Base-by-base conservation (phyloP, 805 yeast species). In the Ogataea naganishii region DNA sequence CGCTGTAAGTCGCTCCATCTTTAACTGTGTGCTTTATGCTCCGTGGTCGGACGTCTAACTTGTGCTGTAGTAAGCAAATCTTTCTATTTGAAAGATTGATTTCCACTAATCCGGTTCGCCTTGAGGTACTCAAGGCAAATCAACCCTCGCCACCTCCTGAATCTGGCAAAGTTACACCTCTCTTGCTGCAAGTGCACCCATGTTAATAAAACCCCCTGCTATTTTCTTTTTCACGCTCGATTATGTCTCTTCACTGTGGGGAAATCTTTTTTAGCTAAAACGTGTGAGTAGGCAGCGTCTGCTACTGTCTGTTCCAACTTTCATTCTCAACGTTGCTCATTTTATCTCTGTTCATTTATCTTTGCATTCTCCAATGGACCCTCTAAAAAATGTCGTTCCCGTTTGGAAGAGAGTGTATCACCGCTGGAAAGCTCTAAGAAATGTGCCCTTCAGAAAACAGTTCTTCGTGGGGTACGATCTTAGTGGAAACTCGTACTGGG, bases 401-500 rank as follows among this genome's bases (percentile, higher is more conserved):
- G 49, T 62, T 5, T 61, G 67, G 59, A 70, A 63, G 46, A 68
- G 69, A 27, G 33, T 71, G 0, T 58, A 65, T 32, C 68, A 70
- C 51, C 60, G 61, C 40, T 82, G 77, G 73, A 69, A 66, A 42
- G 66, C 86, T 0, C 51, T 80, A 4, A 55, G 77, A 25, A 67
- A 61, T 26, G 64, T 82, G 4, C 94, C 94, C 0, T 75, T 81
- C 50, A 64, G 94, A 23, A 66, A 65, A 32, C 66, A 64, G 47
- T 82, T 75, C 59, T 81, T 82, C 42, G 63, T 76, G 7, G 82
- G 85, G 2, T 82, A 80, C 46, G 94, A 83, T 46, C 60, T 84
- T n/a, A 75, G 73, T 23, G 94, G 92, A 3, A 83, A 83, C 50
- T 75, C 89, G 2, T 83, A 78, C 56, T 83, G 94, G 94, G 95